Conservation (phyloP, 192 early-diverging fungal species). For the Dissophora globulifera region DNA sequence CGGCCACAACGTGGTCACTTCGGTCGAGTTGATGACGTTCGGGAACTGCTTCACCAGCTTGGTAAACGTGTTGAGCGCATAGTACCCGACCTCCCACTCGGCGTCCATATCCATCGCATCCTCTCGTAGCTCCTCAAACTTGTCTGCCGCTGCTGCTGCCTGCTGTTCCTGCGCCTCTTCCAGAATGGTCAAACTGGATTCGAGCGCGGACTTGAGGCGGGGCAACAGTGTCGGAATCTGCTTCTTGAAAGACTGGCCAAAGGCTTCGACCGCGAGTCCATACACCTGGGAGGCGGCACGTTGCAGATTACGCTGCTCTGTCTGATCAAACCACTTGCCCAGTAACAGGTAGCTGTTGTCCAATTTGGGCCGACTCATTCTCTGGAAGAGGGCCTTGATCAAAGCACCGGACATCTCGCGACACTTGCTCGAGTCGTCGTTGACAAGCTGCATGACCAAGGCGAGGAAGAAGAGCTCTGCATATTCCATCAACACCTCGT, state of each 20-base stretch:
- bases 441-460: conserved; percentile 84
- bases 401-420: conserved; percentile 86
- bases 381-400: conserved; percentile 72
- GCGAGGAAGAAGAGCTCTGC: conserved; percentile 87
- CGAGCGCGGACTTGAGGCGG: conserved; percentile 62
- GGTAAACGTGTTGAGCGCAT: conserved; percentile 79
- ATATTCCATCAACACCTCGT: conserved; percentile 78
- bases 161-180: conserved; percentile 58
- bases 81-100: conserved; percentile 90
- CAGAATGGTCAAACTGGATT: conserved; percentile 52
- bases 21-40: conserved; percentile 57
- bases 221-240: conserved; percentile 63
- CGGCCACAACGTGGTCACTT: conserved; percentile 73
- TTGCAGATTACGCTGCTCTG: conserved; percentile 72
- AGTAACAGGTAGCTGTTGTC: conserved; percentile 75
- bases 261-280: conserved; percentile 84
- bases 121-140: conserved; percentile 24
- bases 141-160: conserved; percentile 23
- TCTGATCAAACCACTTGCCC: conserved; percentile 79
- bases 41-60: conserved; percentile 73
- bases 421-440: conserved; percentile 94
- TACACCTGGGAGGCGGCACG: conserved; percentile 86
- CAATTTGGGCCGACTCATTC: conserved; percentile 69
- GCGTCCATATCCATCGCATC: conserved; percentile 68
- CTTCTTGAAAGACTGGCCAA: conserved; percentile 69